A percentile compares a stretch with the other conserved stretches of the same genome.
Evolutionary conservation across 495 filamentous ascomycete species (phyloP).

Genomic region (Tricharina praecox): DNA sequence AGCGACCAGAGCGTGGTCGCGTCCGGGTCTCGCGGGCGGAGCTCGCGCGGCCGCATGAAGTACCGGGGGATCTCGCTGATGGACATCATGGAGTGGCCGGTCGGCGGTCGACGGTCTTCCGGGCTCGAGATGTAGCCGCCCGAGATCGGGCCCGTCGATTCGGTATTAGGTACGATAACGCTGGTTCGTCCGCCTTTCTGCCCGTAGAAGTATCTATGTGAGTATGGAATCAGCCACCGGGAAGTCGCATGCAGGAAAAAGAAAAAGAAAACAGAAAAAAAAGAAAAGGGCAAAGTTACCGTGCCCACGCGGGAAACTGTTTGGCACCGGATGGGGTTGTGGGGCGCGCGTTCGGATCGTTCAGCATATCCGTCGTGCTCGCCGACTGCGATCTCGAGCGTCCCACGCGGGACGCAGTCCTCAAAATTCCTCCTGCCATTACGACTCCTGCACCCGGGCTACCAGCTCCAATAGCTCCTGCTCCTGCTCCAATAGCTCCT

Average conservation of each 20-base stretch:
- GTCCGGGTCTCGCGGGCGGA: slow-evolving; percentile 1
- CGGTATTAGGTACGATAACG: slow-evolving; percentile 14
- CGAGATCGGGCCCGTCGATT: background rate
- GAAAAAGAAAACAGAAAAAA: background rate
- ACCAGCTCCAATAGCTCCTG: too few relatives aligned
- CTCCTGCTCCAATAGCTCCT: background rate
- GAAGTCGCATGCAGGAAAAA: background rate
- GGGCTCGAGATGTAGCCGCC: background rate
- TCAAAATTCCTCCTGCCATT: too few relatives aligned
- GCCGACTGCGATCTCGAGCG: background rate
- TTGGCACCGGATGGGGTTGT: background rate
- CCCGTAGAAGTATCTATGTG: slow-evolving; percentile 19
- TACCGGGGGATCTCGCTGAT: background rate
- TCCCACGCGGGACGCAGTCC: background rate
- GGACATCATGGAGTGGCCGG: background rate
- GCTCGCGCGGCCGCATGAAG: background rate
- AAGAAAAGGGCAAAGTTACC: slow-evolving; percentile 10
- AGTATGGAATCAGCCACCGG: background rate
- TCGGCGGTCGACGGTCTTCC: background rate
- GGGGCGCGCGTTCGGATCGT: background rate
- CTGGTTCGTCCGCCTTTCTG: slow-evolving; percentile 18
- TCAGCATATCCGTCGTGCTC: background rate
- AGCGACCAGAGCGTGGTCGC: slow-evolving; percentile 17
- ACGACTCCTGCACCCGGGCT: too few relatives aligned
- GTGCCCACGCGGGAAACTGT: slow-evolving; percentile 19